These are phyloP conservation scores for Calonectria pseudoturangicola DNA, from an alignment of 2,329 filamentous ascomycete species.

Conservation along the genomic window DNA sequence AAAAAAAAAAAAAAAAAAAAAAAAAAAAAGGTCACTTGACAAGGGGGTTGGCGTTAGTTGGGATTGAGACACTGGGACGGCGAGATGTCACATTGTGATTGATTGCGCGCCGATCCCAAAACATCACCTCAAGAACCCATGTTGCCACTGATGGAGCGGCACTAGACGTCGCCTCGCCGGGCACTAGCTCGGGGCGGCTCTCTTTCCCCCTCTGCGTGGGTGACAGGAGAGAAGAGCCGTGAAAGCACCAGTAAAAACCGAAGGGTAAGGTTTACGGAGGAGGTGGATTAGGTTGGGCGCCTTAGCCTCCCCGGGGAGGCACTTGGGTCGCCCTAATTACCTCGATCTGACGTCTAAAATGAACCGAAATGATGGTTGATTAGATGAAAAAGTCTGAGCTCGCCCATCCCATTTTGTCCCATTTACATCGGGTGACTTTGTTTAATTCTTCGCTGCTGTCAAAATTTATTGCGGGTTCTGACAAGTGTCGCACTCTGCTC, in stretches of 20 bases:
- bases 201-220: slow-evolving; percentile 31
- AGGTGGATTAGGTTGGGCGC: slow-evolving; percentile 19
- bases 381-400: slow-evolving; percentile 25
- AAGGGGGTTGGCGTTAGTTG: slow-evolving; percentile 22
- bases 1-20: too few species aligned
- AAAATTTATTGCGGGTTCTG: slow-evolving; percentile 28
- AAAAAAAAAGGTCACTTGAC: slow-evolving; percentile 11
- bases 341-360: slow-evolving; percentile 26
- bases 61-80: slow-evolving; percentile 16
- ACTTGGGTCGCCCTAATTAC: slow-evolving; percentile 21
- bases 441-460: slow-evolving; percentile 13
- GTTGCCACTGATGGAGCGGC: slow-evolving; percentile 18
- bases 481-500: slow-evolving; percentile 20
- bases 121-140: slow-evolving; percentile 34
- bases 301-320: slow-evolving; percentile 17
- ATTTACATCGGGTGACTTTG: slow-evolving; percentile 4
- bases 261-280: slow-evolving; percentile 37
- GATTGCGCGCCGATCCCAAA: slow-evolving; percentile 47
- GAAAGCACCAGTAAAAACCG: slow-evolving; percentile 19
- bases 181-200: slow-evolving; percentile 31
- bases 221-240: slow-evolving; percentile 29
- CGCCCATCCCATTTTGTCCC: slow-evolving; percentile 7
- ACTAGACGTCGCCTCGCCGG: slow-evolving; percentile 5
- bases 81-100: slow-evolving; percentile 36
- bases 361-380: slow-evolving; percentile 22